A percentile compares a stretch with the other conserved stretches of the same genome.
Conservation (phyloP, 2,329 filamentous ascomycete genomes). For the Tolypocladium paradoxum region DNA sequence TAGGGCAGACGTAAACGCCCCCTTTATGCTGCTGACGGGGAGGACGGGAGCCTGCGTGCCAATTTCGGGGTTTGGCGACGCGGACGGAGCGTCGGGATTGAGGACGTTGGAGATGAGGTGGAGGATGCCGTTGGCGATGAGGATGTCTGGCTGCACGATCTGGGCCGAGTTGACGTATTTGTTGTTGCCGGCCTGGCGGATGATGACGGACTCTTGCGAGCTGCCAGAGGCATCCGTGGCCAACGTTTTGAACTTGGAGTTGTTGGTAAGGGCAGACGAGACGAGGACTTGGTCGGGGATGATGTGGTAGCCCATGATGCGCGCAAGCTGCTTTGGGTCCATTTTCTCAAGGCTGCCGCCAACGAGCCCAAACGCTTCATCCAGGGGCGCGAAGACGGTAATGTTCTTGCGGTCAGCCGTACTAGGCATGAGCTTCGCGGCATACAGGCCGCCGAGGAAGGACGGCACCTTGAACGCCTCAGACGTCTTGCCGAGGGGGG, state of each 20-base stretch:
- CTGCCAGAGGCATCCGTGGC: conserved; percentile 27
- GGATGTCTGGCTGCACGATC: conserved; percentile 39
- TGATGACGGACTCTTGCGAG: conserved; percentile 19
- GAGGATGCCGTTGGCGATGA: conserved; percentile 46
- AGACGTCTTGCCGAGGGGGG: conserved; percentile 35
- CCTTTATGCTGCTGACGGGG: conserved; percentile 33
- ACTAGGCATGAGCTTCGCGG: conserved; percentile 21
- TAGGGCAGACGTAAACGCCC: conserved; percentile 30
- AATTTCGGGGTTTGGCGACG: conserved; percentile 24
- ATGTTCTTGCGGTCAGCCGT: conserved; percentile 32
- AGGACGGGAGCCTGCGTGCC: conserved; percentile 41
- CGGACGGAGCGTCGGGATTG: conserved; percentile 27
- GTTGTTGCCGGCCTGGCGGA: conserved; percentile 29
- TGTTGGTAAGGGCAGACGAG: conserved; percentile 28
- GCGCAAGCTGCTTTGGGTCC: conserved; percentile 32
- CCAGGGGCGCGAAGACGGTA: conserved; percentile 55
- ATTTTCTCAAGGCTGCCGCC: conserved; percentile 39
- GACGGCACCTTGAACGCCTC: conserved; percentile 34
- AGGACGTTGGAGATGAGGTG: conserved; percentile 46
- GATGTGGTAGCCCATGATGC: conserved; percentile 54
- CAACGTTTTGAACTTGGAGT: conserved; percentile 23
- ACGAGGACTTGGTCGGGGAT: conserved; percentile 44
- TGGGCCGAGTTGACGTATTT: conserved; percentile 43
- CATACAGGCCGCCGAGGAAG: conserved; percentile 25
- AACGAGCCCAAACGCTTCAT: conserved; percentile 47